Evolutionary conservation across 139 green algal genomes (phyloP).

Genomic region (Raphidocelis subcapitata): DNA sequence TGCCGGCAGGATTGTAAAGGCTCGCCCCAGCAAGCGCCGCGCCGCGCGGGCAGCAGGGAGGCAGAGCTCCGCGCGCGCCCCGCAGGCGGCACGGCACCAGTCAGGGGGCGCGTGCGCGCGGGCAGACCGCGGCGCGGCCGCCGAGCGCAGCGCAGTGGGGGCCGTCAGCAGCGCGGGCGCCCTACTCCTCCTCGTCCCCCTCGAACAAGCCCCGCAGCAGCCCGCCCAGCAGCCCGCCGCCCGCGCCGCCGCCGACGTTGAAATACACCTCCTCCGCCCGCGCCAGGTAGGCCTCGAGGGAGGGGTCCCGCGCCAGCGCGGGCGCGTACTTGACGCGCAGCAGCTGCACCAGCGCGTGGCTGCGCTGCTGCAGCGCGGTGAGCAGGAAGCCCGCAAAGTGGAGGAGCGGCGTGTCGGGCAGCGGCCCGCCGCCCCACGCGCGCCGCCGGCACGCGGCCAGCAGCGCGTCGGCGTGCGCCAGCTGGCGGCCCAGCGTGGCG

Average conservation of each 20-base stretch:
- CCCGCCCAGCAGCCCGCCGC: slow-evolving; percentile 10
- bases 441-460: slow-evolving; percentile 15
- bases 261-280: slow-evolving; percentile 28
- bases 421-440: neutral
- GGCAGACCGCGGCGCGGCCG: too few relatives aligned
- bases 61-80: too few relatives aligned
- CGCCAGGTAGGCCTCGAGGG: slow-evolving; percentile 26
- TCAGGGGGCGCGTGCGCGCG: too few relatives aligned
- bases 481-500: slow-evolving; percentile 8
- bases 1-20: too few relatives aligned
- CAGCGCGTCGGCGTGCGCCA: slow-evolving; percentile 16
- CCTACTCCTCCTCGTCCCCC: slow-evolving; percentile 15
- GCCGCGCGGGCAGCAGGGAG: too few relatives aligned
- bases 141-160: too few relatives aligned
- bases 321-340: slow-evolving; percentile 9
- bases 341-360: slow-evolving; percentile 14
- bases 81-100: too few relatives aligned
- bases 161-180: too few relatives aligned
- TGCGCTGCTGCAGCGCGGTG: slow-evolving; percentile 14
- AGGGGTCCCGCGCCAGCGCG: slow-evolving; percentile 2
- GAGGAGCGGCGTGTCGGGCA: slow-evolving; percentile 9
- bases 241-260: neutral
- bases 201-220: slow-evolving; percentile 22
- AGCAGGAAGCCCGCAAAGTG: slow-evolving; percentile 30
- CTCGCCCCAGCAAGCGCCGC: too few relatives aligned